phyloP scores from a whole-genome alignment of 2,329 filamentous ascomycete genomes.

The Lasiodiplodia hormozganensis region DNA sequence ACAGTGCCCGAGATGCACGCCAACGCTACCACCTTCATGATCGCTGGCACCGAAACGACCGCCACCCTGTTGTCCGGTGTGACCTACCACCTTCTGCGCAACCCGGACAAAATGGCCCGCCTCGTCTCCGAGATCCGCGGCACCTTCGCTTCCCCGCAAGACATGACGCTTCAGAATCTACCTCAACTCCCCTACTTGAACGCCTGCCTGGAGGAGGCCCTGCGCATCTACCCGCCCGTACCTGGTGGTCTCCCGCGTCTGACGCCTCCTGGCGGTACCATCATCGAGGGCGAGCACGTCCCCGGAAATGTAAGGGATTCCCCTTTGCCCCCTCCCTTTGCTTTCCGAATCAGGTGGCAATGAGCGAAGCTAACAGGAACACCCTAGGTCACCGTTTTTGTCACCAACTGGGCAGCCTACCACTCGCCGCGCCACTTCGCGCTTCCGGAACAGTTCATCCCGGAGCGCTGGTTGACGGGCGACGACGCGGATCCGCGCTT shows the following conservation, averaged over 20 bases:
- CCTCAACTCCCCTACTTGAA: conserved; percentile 17
- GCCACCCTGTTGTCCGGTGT: conserved; percentile 46
- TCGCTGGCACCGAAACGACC: conserved; percentile 51
- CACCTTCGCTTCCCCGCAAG: conserved; percentile 2
- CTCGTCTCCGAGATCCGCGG: conserved; percentile 19
- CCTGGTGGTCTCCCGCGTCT: conserved; percentile 43
- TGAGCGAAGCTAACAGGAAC: conserved; percentile 30
- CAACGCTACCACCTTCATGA: conserved; percentile 35
- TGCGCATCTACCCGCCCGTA: conserved; percentile 54
- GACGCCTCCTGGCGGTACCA: conserved; percentile 37
- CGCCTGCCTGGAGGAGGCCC: conserved; percentile 48
- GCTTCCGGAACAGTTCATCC: conserved; percentile 38
- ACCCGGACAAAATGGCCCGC: conserved; percentile 17
- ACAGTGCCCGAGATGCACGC: conserved; percentile 32
- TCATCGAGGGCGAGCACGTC: conserved; percentile 34
- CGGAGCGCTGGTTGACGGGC: conserved; percentile 44
- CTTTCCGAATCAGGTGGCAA: neutral
- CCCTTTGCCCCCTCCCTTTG: neutral
- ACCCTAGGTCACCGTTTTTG: conserved; percentile 32
- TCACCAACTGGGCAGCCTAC: conserved; percentile 37
- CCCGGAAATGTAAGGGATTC: conserved; percentile 34
- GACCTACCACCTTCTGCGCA: conserved; percentile 41
- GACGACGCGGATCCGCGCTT: conserved; percentile 33
- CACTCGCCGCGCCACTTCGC: conserved; percentile 38
- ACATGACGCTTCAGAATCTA: conserved; percentile 24